phyloP scores from a whole-genome alignment of 495 filamentous ascomycete species.

The Xanthoparmelia taractica region DNA sequence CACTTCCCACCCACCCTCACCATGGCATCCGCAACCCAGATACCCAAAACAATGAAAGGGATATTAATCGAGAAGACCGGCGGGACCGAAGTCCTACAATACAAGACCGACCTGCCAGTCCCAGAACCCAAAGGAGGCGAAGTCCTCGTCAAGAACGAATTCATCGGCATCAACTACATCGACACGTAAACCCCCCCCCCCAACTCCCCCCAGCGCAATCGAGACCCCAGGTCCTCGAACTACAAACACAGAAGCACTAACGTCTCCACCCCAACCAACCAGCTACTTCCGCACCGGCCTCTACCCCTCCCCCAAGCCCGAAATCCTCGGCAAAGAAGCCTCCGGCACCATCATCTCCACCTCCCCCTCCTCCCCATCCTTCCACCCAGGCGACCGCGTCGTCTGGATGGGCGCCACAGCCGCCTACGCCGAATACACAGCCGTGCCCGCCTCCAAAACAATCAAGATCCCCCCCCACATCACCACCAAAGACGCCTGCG shows the following conservation, averaged over 20 bases:
- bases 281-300: slow-evolving; percentile 82
- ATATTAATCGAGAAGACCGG: slow-evolving; percentile 68
- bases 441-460: slow-evolving; percentile 47
- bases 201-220: not conserved
- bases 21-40: slow-evolving; percentile 37
- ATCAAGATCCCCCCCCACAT: slow-evolving; percentile 60
- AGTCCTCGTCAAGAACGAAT: slow-evolving; percentile 77
- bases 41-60: slow-evolving; percentile 65
- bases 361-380: slow-evolving; percentile 42
- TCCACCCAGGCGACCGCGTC: slow-evolving; percentile 60
- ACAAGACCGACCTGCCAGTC: slow-evolving; percentile 67
- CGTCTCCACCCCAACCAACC: no score
- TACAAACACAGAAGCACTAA: no score
- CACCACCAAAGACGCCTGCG: slow-evolving; percentile 54
- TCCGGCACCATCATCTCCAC: slow-evolving; percentile 51
- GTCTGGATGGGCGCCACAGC: slow-evolving; percentile 53
- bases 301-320: slow-evolving; percentile 68
- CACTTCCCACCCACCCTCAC: no score
- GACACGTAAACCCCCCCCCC: slow-evolving; percentile 25
- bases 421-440: slow-evolving; percentile 74
- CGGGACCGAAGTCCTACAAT: slow-evolving; percentile 69
- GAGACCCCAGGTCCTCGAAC: no score
- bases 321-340: slow-evolving; percentile 78
- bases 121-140: slow-evolving; percentile 63
- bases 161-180: slow-evolving; percentile 85